Evolutionary conservation across 345 rosid species (phyloP).

Genomic region (Linum usitatissimum): DNA sequence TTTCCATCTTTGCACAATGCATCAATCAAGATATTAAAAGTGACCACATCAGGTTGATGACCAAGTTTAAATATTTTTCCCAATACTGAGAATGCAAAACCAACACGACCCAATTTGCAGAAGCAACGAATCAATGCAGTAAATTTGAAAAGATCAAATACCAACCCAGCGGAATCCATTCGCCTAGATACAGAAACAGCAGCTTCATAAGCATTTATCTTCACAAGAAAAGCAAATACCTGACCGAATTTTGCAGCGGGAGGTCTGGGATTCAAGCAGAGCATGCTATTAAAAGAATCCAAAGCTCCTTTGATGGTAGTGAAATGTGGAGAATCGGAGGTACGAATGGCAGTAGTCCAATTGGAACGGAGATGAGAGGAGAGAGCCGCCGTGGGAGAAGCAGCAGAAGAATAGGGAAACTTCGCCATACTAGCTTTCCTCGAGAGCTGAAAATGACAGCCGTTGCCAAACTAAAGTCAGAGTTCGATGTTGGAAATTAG

Average conservation of each 20-base stretch:
- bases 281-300: conserved; percentile 5
- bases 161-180: neutral
- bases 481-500: too few species aligned
- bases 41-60: neutral
- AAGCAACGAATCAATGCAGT: neutral
- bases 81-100: neutral
- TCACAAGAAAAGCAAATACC: neutral
- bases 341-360: too few species aligned
- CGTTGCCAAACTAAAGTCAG: too few species aligned
- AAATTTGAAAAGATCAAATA: too few species aligned
- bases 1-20: conserved; percentile 7
- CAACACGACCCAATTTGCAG: neutral
- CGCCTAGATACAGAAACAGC: neutral
- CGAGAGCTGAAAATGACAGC: too few species aligned
- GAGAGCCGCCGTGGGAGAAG: too few species aligned
- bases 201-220: neutral
- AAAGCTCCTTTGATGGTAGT: conserved; percentile 1
- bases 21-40: neutral
- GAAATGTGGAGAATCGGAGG: neutral
- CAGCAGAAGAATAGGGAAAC: too few species aligned
- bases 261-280: conserved; percentile 8
- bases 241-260: conserved; percentile 1
- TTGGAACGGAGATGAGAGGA: too few species aligned
- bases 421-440: too few species aligned
- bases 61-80: neutral